phyloP scores from a whole-genome alignment of 257 asterid genomes.

The Eustoma russellianum region DNA sequence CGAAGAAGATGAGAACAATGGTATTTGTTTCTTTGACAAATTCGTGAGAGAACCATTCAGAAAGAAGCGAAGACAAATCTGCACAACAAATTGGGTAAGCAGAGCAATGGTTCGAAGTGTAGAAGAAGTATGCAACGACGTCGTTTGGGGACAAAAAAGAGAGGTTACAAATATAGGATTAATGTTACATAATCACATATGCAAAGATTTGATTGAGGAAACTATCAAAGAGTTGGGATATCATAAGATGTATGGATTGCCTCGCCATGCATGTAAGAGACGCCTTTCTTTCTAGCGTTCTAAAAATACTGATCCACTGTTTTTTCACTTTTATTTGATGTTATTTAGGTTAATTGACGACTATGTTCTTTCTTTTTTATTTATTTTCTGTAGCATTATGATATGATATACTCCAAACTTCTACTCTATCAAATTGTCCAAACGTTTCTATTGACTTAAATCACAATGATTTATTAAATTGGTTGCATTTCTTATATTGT shows the following conservation, averaged over 20 bases:
- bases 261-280: constrained; percentile 58
- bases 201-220: constrained; percentile 65
- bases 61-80: constrained; percentile 24
- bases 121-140: constrained; percentile 67
- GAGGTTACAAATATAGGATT: constrained; percentile 56
- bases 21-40: constrained; percentile 17
- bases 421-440: too few species aligned
- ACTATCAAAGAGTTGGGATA: constrained; percentile 39
- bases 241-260: constrained; percentile 19
- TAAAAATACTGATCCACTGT: too few species aligned
- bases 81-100: constrained; percentile 34
- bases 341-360: too few species aligned
- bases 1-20: constrained; percentile 27
- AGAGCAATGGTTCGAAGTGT: constrained; percentile 57
- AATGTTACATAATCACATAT: constrained; percentile 52
- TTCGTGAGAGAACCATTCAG: constrained; percentile 20
- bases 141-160: constrained; percentile 66
- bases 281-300: constrained; percentile 39
- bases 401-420: too few species aligned
- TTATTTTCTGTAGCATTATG: too few species aligned
- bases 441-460: too few species aligned
- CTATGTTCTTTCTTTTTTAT: too few species aligned
- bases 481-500: too few species aligned
- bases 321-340: too few species aligned
- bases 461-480: too few species aligned